These are phyloP conservation scores for Acer saccharum DNA, from an alignment of 345 rosid genomes.

Conservation along the genomic window DNA sequence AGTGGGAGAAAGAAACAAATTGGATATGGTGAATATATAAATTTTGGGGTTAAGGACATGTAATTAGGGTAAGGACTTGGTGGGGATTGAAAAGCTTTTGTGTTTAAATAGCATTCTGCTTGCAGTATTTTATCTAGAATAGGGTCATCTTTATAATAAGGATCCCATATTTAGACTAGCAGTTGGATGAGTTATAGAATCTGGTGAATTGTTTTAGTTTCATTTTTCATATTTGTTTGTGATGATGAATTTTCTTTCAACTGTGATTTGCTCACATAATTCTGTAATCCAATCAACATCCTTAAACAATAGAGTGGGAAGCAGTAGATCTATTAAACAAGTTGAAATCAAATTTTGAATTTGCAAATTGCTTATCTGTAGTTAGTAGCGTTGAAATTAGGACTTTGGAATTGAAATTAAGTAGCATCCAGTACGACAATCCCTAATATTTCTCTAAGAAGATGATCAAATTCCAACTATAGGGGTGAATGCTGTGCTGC, in stretches of 20 bases:
- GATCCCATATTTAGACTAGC: background rate
- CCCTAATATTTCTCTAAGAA: slow-evolving; percentile 1
- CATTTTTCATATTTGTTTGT: background rate
- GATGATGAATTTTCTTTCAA: background rate
- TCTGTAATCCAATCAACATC: background rate
- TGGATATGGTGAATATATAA: background rate
- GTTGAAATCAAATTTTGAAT: background rate
- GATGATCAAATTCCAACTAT: background rate
- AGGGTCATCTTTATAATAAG: background rate
- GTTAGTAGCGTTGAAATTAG: background rate
- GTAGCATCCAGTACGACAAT: background rate
- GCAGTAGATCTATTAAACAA: background rate
- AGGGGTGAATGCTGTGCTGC: background rate
- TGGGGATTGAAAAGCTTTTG: background rate
- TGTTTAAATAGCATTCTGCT: slow-evolving; percentile 1
- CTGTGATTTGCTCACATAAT: background rate
- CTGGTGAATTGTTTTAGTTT: background rate
- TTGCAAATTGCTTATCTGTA: background rate
- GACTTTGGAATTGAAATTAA: background rate
- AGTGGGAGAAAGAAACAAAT: background rate
- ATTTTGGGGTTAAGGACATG: background rate
- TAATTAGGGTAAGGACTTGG: background rate
- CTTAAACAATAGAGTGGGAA: background rate
- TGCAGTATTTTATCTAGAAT: background rate
- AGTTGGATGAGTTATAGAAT: background rate